phyloP scores from a whole-genome alignment of 345 rosid species.

The Eucalyptus regnans region DNA sequence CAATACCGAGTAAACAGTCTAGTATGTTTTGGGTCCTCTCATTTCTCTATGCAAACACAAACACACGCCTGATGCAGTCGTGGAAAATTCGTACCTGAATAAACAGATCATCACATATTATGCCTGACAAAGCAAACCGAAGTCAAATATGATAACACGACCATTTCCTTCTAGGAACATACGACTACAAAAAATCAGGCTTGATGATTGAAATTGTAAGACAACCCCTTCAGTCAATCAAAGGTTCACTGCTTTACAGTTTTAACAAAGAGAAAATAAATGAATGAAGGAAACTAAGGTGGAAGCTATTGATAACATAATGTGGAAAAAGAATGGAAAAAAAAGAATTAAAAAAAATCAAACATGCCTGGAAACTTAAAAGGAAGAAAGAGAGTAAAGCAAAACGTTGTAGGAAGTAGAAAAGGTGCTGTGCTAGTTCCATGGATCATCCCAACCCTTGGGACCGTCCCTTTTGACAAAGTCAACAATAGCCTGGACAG shows the following conservation, averaged over 20 bases:
- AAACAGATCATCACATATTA: background rate
- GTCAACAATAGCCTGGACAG: slow-evolving; percentile 56
- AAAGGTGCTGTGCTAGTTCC: slow-evolving; percentile 27
- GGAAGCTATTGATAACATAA: background rate
- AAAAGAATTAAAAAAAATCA: background rate
- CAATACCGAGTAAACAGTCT: background rate
- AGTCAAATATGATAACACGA: background rate
- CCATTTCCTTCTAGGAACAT: background rate
- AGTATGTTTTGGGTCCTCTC: background rate
- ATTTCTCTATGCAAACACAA: background rate
- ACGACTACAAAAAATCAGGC: background rate
- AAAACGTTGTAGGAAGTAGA: background rate
- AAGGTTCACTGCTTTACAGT: background rate
- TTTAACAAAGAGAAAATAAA: background rate
- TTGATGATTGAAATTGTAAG: background rate
- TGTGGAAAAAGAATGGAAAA: background rate
- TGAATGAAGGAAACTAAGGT: background rate
- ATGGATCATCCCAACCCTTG: slow-evolving; percentile 97
- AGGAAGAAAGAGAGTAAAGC: background rate
- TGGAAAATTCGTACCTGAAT: background rate
- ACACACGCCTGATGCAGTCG: background rate
- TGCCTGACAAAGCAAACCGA: background rate
- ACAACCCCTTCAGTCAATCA: background rate
- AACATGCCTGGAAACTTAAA: background rate
- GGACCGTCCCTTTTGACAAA: slow-evolving; percentile 83